A percentile compares a stretch with the other conserved stretches of the same genome.
These are phyloP conservation scores for Santalum album DNA, from an alignment of 164 flowering plant genomes.

Conservation along the genomic window DNA sequence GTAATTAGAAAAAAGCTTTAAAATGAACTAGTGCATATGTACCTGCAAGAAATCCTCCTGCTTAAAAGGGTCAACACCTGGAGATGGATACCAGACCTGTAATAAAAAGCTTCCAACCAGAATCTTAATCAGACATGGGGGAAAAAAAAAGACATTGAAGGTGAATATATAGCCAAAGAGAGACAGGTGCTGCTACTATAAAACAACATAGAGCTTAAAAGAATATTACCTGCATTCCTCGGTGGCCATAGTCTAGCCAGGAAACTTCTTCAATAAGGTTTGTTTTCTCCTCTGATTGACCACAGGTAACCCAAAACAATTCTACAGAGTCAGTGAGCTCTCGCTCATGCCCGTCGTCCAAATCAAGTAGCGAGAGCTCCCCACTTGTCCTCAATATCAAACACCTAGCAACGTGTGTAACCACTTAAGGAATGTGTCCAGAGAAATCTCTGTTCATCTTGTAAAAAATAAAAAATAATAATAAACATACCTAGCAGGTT, in stretches of 20 bases:
- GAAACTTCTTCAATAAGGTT: conserved; percentile 94
- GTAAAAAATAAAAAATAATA: background rate
- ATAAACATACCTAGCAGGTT: conserved; percentile 61
- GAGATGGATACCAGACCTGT: conserved; percentile 99
- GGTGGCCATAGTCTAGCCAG: conserved; percentile 92
- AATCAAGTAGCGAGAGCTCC: conserved; percentile 90
- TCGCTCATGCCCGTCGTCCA: conserved; percentile 92
- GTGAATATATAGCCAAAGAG: background rate
- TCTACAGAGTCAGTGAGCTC: conserved; percentile 91
- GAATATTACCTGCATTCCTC: conserved; percentile 93
- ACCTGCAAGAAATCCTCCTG: conserved; percentile 99
- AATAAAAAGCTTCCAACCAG: conserved; percentile 40
- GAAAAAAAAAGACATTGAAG: background rate
- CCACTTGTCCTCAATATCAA: conserved; percentile 81
- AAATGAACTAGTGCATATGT: conserved; percentile 3
- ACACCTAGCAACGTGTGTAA: conserved; percentile 45
- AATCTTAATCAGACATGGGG: conserved; percentile 45
- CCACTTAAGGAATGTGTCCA: conserved; percentile 10
- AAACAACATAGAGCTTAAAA: conserved; percentile 6
- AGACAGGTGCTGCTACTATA: background rate
- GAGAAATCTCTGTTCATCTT: conserved; percentile 3
- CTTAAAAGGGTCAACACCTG: conserved; percentile 75
- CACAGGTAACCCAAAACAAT: conserved; percentile 96
- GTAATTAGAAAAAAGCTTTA: no score
- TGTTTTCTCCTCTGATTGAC: conserved; percentile 74